Base-by-base conservation (phyloP, 371 early-diverging fungal genomes). In the Racocetra persica region DNA sequence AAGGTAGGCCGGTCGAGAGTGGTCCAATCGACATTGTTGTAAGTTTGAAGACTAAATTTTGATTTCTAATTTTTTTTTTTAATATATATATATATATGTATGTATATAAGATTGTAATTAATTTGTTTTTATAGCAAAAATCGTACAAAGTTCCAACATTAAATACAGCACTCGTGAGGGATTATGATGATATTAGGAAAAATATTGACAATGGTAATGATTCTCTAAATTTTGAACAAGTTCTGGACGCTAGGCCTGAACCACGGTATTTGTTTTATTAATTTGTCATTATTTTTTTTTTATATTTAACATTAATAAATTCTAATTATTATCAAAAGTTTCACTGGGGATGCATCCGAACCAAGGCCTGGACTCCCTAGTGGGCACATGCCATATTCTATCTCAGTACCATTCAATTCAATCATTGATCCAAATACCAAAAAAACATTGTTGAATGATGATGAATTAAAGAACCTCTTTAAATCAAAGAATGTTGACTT, bases 371-470 rank as follows among this genome's bases (percentile, higher is more conserved):
- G 95, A 0, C 84, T 98, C 16, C 88, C 93, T 5, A 91, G 92
- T 1, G 98, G 98, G 18, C 95, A 95, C 81, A 96, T 97, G 92
- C 96, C 96, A 13, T 82, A 89, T 13, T 91, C 96, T 13, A 87
- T 92, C 82, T 93, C 88, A 83, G 87, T 95, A 38, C 92, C 94
- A 1, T 94, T 91, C 62, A 77, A 88, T 38, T 85, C 89, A 41
- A 86, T 96, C 0, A 85, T 92, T 32, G 83, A 88, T 14, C 75
- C 82, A 26, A 76, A 84, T 18, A 82, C 87, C 28, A 88, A 87
- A 7, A 20, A 14, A 8, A 67, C 87, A 24, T 80, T 91, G 63
- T 77, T 86, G 26, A 75, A 84, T 52, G 84, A 88, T 28, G 87
- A 88, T 5, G 84, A 86, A 55, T 83, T 95, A n/a, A 81, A 80